Conservation (phyloP, 805 yeast species). For the Teunomyces barrocoloradensis region DNA sequence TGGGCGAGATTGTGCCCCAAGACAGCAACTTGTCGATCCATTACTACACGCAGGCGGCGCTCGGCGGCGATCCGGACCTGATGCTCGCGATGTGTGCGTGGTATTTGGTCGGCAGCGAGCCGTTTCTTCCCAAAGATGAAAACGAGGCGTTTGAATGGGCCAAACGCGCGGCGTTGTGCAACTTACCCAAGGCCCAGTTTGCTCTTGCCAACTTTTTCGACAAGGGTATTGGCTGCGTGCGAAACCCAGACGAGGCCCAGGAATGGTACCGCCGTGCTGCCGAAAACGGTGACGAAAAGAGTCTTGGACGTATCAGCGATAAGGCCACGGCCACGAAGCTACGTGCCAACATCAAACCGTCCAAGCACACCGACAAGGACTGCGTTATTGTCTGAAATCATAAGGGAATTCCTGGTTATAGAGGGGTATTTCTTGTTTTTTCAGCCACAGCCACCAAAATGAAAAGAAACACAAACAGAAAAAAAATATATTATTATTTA, state of each 20-base stretch:
- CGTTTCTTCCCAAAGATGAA: conserved; percentile 73
- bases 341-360: conserved; percentile 21
- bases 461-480: no score
- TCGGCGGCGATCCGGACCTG: conserved; percentile 81
- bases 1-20: conserved; percentile 71
- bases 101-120: conserved; percentile 90
- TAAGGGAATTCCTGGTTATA: not conserved
- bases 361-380: conserved; percentile 8
- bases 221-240: conserved; percentile 80
- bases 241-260: conserved; percentile 55
- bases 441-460: no score
- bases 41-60: conserved; percentile 88
- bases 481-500: no score
- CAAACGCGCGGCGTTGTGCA: conserved; percentile 71
- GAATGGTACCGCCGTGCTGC: conserved; percentile 79
- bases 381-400: not conserved
- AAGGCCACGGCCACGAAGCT: conserved; percentile 28
- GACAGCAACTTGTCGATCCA: conserved; percentile 86
- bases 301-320: conserved; percentile 32
- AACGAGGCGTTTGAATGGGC: conserved; percentile 96
- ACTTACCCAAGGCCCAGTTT: conserved; percentile 78
- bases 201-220: conserved; percentile 83
- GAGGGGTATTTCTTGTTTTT: not conserved
- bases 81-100: conserved; percentile 96
- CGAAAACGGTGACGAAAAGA: conserved; percentile 46